phyloP scores from a whole-genome alignment of 2,329 filamentous ascomycete species.

The Fusarium longipes region DNA sequence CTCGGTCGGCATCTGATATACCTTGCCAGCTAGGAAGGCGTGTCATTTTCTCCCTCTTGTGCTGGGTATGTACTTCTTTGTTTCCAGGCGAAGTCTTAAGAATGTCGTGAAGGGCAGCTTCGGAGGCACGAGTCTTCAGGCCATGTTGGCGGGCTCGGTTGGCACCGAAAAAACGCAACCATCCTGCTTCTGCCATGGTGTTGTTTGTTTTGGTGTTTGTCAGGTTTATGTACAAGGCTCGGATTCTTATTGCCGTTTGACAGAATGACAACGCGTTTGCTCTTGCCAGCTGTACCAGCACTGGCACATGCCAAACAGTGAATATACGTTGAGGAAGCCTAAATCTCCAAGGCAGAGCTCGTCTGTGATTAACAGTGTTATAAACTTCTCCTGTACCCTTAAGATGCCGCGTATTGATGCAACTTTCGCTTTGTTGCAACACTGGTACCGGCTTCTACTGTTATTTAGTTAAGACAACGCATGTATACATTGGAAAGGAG shows the following conservation, averaged over 20 bases:
- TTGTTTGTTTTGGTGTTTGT: background rate
- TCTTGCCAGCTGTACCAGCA: background rate
- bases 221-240: background rate
- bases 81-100: slow-evolving; percentile 11
- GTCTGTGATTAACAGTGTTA: background rate
- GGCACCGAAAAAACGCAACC: slow-evolving; percentile 44
- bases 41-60: slow-evolving; percentile 10
- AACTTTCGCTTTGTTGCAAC: background rate
- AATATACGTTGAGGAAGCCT: background rate
- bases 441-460: background rate
- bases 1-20: background rate
- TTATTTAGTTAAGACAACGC: background rate
- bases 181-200: slow-evolving; percentile 41
- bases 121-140: slow-evolving; percentile 38
- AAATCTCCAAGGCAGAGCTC: background rate
- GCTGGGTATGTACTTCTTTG: slow-evolving; percentile 2
- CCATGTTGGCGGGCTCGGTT: slow-evolving; percentile 39
- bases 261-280: background rate
- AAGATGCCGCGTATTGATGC: background rate
- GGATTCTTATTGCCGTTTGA: background rate
- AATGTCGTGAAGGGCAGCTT: slow-evolving; percentile 34
- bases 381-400: background rate
- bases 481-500: background rate
- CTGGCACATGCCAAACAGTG: background rate
- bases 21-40: slow-evolving; percentile 35